These are phyloP conservation scores for Yamadazyma buinensis DNA, from an alignment of 1,139 yeast genomes.

Conservation along the genomic window DNA sequence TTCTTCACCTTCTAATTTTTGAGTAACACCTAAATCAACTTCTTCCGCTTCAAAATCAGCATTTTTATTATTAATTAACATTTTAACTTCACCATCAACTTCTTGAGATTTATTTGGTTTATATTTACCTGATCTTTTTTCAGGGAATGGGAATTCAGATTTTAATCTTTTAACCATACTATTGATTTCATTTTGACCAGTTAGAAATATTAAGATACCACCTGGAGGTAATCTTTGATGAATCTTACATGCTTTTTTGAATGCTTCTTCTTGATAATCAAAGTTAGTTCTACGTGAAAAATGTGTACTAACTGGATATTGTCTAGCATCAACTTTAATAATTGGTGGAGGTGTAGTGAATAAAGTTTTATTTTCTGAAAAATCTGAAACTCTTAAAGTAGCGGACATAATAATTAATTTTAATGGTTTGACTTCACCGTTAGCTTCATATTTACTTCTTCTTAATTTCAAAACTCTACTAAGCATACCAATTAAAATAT, in stretches of 20 bases:
- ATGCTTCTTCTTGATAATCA: constrained; percentile 85
- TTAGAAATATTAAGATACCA: constrained; percentile 84
- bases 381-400: constrained; percentile 88
- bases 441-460: constrained; percentile 46
- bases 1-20: constrained; percentile 23
- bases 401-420: constrained; percentile 89
- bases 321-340: constrained; percentile 89
- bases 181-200: constrained; percentile 91
- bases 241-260: constrained; percentile 78
- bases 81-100: constrained; percentile 34
- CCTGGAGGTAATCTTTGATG: constrained; percentile 89
- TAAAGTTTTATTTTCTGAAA: constrained; percentile 71
- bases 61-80: constrained; percentile 43
- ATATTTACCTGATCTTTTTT: constrained; percentile 16
- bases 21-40: constrained; percentile 68
- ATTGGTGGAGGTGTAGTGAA: constrained; percentile 86
- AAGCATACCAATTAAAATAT: constrained; percentile 89
- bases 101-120: constrained; percentile 15
- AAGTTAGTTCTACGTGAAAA: constrained; percentile 76
- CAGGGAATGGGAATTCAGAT: constrained; percentile 62
- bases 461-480: constrained; percentile 83
- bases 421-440: constrained; percentile 50
- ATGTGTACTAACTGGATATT: constrained; percentile 89
- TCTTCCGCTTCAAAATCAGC: constrained; percentile 85
- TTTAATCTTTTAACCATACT: constrained; percentile 67